phyloP scores from a whole-genome alignment of 139 green algal species.

The Chara braunii region DNA sequence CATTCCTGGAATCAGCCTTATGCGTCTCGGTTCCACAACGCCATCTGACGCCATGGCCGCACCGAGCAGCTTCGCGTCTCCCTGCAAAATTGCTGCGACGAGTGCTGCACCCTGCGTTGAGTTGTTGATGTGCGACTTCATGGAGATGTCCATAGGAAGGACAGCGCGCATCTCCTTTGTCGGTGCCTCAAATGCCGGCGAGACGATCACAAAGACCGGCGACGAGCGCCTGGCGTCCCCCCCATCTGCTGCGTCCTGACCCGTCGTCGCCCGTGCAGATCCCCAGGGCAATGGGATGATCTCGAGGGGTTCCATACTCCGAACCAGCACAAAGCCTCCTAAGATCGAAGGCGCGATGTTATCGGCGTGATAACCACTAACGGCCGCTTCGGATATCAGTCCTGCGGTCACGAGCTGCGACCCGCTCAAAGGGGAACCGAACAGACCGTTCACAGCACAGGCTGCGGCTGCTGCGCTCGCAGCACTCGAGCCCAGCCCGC shows the following conservation, averaged over 20 bases:
- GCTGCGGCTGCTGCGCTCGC: conserved; percentile 74
- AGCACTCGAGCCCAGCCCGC: conserved; percentile 79
- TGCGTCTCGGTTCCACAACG: conserved; percentile 88
- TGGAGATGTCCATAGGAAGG: conserved; percentile 75
- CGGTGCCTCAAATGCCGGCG: conserved; percentile 85
- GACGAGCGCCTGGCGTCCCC: no score
- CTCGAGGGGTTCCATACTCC: conserved; percentile 63
- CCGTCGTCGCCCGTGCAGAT: no score
- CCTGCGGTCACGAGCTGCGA: conserved; percentile 70
- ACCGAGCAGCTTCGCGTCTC: conserved; percentile 67
- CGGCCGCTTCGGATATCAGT: conserved; percentile 70
- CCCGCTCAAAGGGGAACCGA: conserved; percentile 72
- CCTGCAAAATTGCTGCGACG: conserved; percentile 72
- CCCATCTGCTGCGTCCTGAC: neutral
- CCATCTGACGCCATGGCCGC: conserved; percentile 74
- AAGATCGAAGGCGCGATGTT: conserved; percentile 88
- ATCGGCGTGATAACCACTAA: conserved; percentile 94
- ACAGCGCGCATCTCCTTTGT: conserved; percentile 88
- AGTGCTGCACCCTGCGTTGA: conserved; percentile 71
- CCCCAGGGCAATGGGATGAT: conserved; percentile 48
- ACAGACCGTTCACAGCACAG: conserved; percentile 68
- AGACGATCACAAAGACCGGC: conserved; percentile 82
- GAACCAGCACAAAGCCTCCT: conserved; percentile 87
- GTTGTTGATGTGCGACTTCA: conserved; percentile 82
- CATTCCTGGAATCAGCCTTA: conserved; percentile 88